A percentile compares a stretch with the other conserved stretches of the same genome.
Evolutionary conservation across 768 basidiomycete species (phyloP).

Genomic region (Coprinopsis sp.): DNA sequence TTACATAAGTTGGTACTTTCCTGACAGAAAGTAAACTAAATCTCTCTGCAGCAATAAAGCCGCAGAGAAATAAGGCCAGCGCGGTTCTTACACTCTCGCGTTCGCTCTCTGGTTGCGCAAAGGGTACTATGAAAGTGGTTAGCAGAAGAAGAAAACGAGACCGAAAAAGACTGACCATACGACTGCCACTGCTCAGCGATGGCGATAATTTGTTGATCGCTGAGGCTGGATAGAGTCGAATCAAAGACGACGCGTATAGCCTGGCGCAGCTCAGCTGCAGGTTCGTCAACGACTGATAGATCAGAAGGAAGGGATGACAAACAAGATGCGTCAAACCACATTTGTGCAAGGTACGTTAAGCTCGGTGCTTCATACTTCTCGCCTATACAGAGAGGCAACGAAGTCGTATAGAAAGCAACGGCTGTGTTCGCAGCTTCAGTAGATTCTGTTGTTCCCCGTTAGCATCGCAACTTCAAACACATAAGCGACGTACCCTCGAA

Average conservation of each 20-base stretch:
- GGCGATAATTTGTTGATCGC: conserved; percentile 59
- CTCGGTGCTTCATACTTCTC: conserved; percentile 60
- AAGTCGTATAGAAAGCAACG: conserved; percentile 75
- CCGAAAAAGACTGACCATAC: conserved; percentile 40
- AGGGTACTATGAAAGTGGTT: conserved; percentile 43
- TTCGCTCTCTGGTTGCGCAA: conserved; percentile 54
- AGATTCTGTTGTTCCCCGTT: conserved; percentile 44
- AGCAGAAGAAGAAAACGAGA: neutral
- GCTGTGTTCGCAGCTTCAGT: conserved; percentile 67
- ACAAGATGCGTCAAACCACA: conserved; percentile 79
- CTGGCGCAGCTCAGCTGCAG: conserved; percentile 66
- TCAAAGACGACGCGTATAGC: conserved; percentile 79
- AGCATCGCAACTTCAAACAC: neutral
- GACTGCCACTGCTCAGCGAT: conserved; percentile 63
- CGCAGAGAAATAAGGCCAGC: conserved; percentile 74
- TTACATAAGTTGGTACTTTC: conserved; percentile 35
- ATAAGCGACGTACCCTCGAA: conserved; percentile 54
- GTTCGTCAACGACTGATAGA: conserved; percentile 2
- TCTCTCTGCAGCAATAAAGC: conserved; percentile 77
- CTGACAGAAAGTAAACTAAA: conserved; percentile 68
- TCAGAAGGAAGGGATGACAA: neutral
- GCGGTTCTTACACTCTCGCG: conserved; percentile 57
- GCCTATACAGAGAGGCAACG: conserved; percentile 61
- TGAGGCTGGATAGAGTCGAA: conserved; percentile 59
- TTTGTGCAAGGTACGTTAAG: conserved; percentile 63